Evolutionary conservation across 139 green algal species (phyloP), one percentile per base, ranked within the genome.

Genomic region (Picocystis salinarum): DNA sequence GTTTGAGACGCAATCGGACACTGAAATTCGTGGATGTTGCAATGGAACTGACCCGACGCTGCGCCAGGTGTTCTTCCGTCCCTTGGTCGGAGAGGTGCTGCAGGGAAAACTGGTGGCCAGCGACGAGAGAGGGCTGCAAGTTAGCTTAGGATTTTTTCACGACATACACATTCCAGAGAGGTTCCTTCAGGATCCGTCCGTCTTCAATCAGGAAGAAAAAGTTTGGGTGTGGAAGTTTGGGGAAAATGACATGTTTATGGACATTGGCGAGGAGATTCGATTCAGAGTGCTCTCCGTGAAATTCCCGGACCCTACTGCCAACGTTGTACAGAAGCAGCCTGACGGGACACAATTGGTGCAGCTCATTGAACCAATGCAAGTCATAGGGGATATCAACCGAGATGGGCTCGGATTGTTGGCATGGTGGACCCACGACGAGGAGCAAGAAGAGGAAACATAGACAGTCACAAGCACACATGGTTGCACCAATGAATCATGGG

Each of bases 131-230:
- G 60, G 58, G 46, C 30, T 90, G 10, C 40, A 62, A 7, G 48
- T 91, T 4, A 72, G 52, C n/a, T 33, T 94, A 3, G 83, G 75
- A 11, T 94, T 94, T 59, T 93, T 93, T 29, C 55, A 77, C 4
- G 83, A 94, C 48, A 51, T 93, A 0, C n/a, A 73, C 13, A 70
- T 94, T 9, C 78, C 78, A 2, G 62, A 74, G 25, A 56, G 85
- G 17, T 39, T 58, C 10, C 46, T 89, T 25, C 69, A 73, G 42
- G 52, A 48, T 2, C 52, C 52, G 3, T 73, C 58, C 10, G 66
- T 63, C 36, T 88, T 63, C 46, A 46, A 84, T 29, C 59, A 79
- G 22, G 19, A 51, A 2, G 74, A 86, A 48, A 56, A 70, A 30
- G 37, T 76, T 2, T 90, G 78, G 78, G 42, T 77, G 4, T 88